Evolutionary conservation across 345 rosid genomes (phyloP), one percentile per base, ranked within the genome.

Genomic region (Tarenaya hassleriana): DNA sequence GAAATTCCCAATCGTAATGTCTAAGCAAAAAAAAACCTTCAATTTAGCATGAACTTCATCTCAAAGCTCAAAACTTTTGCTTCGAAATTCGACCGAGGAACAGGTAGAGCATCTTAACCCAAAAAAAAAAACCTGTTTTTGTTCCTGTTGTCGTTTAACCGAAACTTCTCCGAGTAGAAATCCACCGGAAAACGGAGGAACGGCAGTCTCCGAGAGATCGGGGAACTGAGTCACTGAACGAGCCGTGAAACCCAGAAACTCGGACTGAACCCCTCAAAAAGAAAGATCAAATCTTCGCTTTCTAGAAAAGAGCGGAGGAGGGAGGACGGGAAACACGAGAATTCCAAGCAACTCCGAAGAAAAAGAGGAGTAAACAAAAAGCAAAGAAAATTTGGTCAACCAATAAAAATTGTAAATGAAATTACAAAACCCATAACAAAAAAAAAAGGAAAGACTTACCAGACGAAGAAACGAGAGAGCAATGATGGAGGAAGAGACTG

Each of bases 301-400:
- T 64, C 59, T 51, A 15, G 64, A 41, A 32, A 64, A 50, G 43
- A 20, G 64, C n/a, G 38, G n/a, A 64, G 18, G 18, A 29, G 47
- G 38, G 11, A 34, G 14, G 10, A 19, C 46, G n/a, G n/a, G n/a
- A n/a, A n/a, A n/a, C n/a, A n/a, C n/a, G n/a, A n/a, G n/a, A n/a
- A n/a, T n/a, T n/a, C n/a, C n/a, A n/a, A n/a, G n/a, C n/a, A n/a
- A n/a, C n/a, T n/a, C n/a, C n/a, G n/a, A 41, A 21, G 34, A 31
- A 7, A 49, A 34, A 27, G 34, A 64, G 34, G 16, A 7, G 24
- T 52, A 52, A 58, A 63, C 27, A 47, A 55, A 51, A 34, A 17
- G 20, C 9, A 34, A 50, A 49, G 0, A 29, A 39, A 32, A n/a
- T n/a, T n/a, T n/a, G n/a, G n/a, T n/a, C n/a, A n/a, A n/a, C n/a